These are phyloP conservation scores for Arabis hirsuta DNA, from an alignment of 345 rosid genomes.

Conservation along the genomic window DNA sequence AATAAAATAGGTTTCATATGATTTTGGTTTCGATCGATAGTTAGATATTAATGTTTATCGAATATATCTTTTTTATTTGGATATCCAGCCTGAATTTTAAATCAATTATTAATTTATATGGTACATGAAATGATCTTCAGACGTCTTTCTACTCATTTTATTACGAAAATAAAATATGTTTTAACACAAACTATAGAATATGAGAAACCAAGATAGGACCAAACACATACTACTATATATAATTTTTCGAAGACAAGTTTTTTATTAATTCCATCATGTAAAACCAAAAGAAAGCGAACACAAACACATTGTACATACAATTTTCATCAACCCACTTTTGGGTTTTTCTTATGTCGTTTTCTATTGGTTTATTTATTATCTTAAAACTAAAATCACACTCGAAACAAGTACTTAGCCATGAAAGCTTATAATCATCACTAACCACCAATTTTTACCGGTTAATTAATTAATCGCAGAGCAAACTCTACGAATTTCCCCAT, in stretches of 20 bases:
- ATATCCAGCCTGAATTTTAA: no score
- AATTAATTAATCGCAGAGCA: slow-evolving; percentile 55
- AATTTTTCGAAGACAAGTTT: slow-evolving; percentile 12
- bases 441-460: slow-evolving; percentile 4
- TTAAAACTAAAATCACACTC: slow-evolving; percentile 29
- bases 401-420: slow-evolving; percentile 28
- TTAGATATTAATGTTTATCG: no score
- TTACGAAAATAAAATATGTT: background rate
- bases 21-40: no score
- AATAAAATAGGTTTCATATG: no score
- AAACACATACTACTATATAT: slow-evolving; percentile 19
- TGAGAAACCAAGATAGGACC: slow-evolving; percentile 18
- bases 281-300: slow-evolving; percentile 29
- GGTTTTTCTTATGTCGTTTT: slow-evolving; percentile 10
- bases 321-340: slow-evolving; percentile 36
- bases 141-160: slow-evolving; percentile 8
- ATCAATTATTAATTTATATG: no score
- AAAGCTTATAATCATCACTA: slow-evolving; percentile 6
- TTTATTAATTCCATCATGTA: slow-evolving; percentile 9
- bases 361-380: slow-evolving; percentile 32
- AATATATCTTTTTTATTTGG: no score
- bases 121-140: slow-evolving; percentile 6
- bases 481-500: slow-evolving; percentile 58
- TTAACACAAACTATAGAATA: background rate
- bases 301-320: slow-evolving; percentile 34